These are phyloP conservation scores for Fonsecaea monophora DNA, from an alignment of 2,329 filamentous ascomycete genomes.

Conservation along the genomic window DNA sequence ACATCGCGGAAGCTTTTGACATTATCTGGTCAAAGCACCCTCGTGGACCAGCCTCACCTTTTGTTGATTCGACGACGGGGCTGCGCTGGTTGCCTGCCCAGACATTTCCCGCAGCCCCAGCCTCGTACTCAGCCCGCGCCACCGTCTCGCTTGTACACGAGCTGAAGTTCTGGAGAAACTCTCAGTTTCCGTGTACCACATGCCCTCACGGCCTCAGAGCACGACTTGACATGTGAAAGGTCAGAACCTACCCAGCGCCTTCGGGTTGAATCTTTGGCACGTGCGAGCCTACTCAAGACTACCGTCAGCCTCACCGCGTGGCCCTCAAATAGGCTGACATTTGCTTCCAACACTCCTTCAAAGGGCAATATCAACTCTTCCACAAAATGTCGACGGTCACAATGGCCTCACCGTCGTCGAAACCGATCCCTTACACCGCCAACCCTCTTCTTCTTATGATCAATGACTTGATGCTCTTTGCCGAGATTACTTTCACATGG, in stretches of 20 bases:
- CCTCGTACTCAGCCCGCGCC: constrained; percentile 21
- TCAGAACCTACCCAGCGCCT: background rate
- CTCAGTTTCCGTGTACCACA: constrained; percentile 5
- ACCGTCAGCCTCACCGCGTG: background rate
- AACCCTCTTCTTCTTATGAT: constrained; percentile 49
- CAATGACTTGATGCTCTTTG: constrained; percentile 50
- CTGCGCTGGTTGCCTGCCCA: background rate
- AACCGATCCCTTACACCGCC: constrained; percentile 48
- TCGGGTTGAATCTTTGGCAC: background rate
- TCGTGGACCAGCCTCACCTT: background rate
- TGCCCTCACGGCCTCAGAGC: background rate
- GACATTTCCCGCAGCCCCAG: constrained; percentile 12
- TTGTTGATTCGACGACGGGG: background rate
- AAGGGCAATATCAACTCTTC: constrained; percentile 9
- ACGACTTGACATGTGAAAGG: constrained; percentile 22
- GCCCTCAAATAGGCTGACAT: background rate
- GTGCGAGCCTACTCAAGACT: background rate
- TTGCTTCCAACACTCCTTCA: background rate
- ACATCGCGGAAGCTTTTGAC: background rate
- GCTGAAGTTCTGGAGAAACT: constrained; percentile 6
- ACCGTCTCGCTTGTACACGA: constrained; percentile 6
- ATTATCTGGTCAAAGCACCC: background rate
- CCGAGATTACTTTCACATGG: constrained; percentile 42
- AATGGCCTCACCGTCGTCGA: constrained; percentile 40
- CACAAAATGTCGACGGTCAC: constrained; percentile 45